These are phyloP conservation scores for Rhizopus stolonifer DNA, from an alignment of 371 early-diverging fungal species.

Conservation along the genomic window DNA sequence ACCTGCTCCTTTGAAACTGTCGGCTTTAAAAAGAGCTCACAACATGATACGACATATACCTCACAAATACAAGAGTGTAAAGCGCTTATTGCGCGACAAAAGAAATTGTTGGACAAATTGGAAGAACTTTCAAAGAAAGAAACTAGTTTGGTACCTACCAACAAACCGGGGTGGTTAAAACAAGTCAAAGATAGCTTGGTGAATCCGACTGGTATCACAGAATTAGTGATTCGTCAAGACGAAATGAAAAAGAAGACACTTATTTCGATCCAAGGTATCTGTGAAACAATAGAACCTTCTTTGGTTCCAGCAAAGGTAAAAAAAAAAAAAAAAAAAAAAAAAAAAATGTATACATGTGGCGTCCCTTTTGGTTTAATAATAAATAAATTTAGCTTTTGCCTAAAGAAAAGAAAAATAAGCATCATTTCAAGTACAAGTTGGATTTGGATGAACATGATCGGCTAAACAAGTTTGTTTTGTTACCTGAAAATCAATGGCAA, in stretches of 20 bases:
- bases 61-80: conserved; percentile 15
- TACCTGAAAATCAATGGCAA: conserved; percentile 15
- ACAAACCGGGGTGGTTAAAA: no score
- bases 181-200: background rate
- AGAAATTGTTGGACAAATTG: conserved; percentile 7
- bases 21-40: no score
- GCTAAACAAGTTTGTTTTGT: conserved; percentile 11
- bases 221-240: background rate
- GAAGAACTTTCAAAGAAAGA: no score
- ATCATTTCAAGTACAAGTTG: conserved; percentile 1
- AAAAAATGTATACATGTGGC: background rate
- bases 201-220: background rate
- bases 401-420: background rate
- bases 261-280: conserved; percentile 15
- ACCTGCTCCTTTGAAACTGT: no score
- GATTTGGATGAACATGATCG: conserved; percentile 15
- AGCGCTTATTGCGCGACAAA: conserved; percentile 13
- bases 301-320: conserved; percentile 16
- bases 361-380: no score
- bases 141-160: no score
- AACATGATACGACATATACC: background rate
- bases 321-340: conserved; percentile 6
- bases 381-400: background rate
- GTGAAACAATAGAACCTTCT: conserved; percentile 14
- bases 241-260: conserved; percentile 17